Percentiles rank a stretch among this genome's conserved stretches.
Evolutionary conservation across 1,284 basidiomycete species (phyloP).

Genomic region (Melampsora allii-populina): DNA sequence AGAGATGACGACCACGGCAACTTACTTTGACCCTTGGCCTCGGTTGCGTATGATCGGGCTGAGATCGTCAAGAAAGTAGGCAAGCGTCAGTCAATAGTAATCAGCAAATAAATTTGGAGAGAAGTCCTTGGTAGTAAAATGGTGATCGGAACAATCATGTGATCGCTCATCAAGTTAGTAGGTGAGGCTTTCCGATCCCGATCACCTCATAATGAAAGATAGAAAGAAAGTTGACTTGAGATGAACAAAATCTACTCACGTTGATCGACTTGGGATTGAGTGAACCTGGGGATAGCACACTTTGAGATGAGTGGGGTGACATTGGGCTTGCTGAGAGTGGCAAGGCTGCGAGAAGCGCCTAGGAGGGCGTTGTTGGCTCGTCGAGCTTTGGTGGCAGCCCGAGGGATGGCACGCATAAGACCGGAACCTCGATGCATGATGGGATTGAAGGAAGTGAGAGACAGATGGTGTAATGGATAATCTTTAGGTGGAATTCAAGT

Average conservation of each 20-base stretch:
- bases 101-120: background rate
- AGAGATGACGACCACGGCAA: background rate
- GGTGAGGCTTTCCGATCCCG: background rate
- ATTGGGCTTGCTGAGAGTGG: slow-evolving; percentile 22
- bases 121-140: background rate
- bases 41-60: slow-evolving; percentile 88
- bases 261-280: slow-evolving; percentile 24
- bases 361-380: slow-evolving; percentile 36
- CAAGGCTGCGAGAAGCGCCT: slow-evolving; percentile 31
- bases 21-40: slow-evolving; percentile 62
- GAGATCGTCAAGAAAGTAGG: slow-evolving; percentile 12
- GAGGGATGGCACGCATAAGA: slow-evolving; percentile 41
- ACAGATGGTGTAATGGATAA: background rate
- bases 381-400: slow-evolving; percentile 41
- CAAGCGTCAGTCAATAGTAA: background rate
- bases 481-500: background rate
- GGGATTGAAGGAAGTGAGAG: background rate
- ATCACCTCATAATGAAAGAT: slow-evolving; percentile 1
- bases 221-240: background rate
- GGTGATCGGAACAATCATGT: too few relatives aligned
- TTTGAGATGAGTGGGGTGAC: slow-evolving; percentile 18
- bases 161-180: too few relatives aligned
- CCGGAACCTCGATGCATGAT: slow-evolving; percentile 38
- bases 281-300: slow-evolving; percentile 10
- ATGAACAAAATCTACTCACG: slow-evolving; percentile 17